Conservation (phyloP, 768 basidiomycete species). For the Boletus rubroflammeus region DNA sequence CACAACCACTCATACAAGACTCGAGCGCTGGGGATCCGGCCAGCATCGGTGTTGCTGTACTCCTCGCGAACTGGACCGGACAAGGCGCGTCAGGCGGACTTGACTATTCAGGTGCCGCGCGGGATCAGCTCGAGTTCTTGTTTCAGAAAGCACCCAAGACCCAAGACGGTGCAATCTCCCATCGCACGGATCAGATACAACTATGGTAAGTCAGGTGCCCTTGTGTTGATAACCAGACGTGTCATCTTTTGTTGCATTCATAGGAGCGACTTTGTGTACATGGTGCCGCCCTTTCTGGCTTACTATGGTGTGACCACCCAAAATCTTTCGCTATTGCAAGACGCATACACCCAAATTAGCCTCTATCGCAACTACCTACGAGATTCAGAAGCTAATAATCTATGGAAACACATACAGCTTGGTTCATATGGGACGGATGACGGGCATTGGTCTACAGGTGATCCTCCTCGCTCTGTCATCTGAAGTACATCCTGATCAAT, state of each 20-base stretch:
- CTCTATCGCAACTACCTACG: conserved; percentile 67
- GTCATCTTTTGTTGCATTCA: neutral
- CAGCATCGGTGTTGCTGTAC: conserved; percentile 67
- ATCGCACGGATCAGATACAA: conserved; percentile 64
- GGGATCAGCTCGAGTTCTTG: conserved; percentile 62
- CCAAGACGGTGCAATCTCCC: conserved; percentile 76
- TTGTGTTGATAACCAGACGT: neutral
- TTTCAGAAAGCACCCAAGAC: conserved; percentile 57
- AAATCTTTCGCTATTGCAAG: conserved; percentile 55
- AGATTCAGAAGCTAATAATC: conserved; percentile 44
- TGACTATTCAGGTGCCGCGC: conserved; percentile 61
- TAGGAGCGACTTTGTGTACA: conserved; percentile 79
- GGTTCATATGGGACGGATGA: conserved; percentile 51
- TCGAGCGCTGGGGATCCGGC: conserved; percentile 75
- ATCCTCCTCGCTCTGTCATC: neutral
- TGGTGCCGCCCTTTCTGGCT: conserved; percentile 85
- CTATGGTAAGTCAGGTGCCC: conserved; percentile 48
- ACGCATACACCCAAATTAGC: conserved; percentile 68
- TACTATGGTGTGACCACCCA: conserved; percentile 68
- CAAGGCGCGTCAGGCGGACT: conserved; percentile 35
- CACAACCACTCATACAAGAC: conserved; percentile 57
- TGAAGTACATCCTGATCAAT: neutral
- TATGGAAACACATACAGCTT: conserved; percentile 76
- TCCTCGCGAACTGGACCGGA: conserved; percentile 57
- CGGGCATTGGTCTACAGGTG: conserved; percentile 82